phyloP scores from a whole-genome alignment of 208 protist species.

The Crithidia brevicula region DNA sequence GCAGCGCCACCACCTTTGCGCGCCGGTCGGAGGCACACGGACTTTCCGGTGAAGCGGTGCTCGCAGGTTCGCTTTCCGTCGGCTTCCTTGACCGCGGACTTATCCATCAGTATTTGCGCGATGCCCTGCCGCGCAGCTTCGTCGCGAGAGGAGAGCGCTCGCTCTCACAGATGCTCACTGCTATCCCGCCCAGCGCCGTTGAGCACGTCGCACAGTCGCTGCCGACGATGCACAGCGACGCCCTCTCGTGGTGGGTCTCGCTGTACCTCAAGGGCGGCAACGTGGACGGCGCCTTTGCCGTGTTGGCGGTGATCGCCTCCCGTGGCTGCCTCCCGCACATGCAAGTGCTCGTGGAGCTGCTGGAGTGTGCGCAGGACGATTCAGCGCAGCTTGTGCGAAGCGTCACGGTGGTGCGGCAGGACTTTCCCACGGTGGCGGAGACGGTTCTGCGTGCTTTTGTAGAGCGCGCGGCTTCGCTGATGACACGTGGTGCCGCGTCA shows the following conservation, averaged over 20 bases:
- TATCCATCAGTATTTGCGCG: constrained; percentile 19
- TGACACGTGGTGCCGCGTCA: background rate
- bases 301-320: constrained; percentile 23
- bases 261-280: constrained; percentile 25
- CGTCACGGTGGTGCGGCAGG: constrained; percentile 29
- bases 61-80: constrained; percentile 11
- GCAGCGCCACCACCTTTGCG: background rate
- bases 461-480: constrained; percentile 37
- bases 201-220: constrained; percentile 15
- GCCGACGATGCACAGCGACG: constrained; percentile 16
- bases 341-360: constrained; percentile 51
- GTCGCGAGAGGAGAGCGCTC: constrained; percentile 21
- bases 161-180: constrained; percentile 18
- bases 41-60: no score
- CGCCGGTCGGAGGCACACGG: background rate
- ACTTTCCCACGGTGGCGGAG: constrained; percentile 36
- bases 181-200: constrained; percentile 20
- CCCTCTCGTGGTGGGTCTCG: constrained; percentile 37
- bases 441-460: constrained; percentile 70
- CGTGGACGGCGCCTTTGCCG: constrained; percentile 24
- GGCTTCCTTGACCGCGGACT: constrained; percentile 6
- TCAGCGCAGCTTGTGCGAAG: constrained; percentile 18
- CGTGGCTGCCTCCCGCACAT: constrained; percentile 57
- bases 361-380: constrained; percentile 36
- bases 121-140: constrained; percentile 13